Conservation (phyloP, 441 rosid genomes). For the Populus hybrid region DNA sequence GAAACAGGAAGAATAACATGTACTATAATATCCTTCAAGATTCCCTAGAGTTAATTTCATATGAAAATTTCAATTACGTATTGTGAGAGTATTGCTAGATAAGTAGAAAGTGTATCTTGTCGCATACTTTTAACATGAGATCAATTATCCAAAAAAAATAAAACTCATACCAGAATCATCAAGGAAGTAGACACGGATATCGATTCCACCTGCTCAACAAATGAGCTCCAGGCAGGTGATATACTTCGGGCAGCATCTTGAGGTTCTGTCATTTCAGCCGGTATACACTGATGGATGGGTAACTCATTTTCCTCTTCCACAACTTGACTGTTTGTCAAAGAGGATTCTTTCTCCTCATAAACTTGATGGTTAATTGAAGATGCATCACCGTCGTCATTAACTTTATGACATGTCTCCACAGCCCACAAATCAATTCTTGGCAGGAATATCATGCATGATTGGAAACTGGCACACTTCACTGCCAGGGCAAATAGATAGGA, state of each 20-base stretch:
- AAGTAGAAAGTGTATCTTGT: not conserved
- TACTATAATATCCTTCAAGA: not conserved
- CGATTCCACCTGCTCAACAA: slow-evolving; percentile 87
- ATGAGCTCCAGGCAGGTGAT: slow-evolving; percentile 82
- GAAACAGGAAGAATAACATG: not conserved
- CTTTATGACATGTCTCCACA: slow-evolving; percentile 44
- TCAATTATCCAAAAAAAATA: not conserved
- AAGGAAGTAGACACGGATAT: slow-evolving; percentile 69
- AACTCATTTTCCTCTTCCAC: slow-evolving; percentile 24
- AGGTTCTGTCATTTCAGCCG: slow-evolving; percentile 28
- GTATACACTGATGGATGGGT: slow-evolving; percentile 17
- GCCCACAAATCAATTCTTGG: slow-evolving; percentile 99
- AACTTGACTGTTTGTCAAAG: slow-evolving; percentile 22
- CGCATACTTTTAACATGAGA: not conserved
- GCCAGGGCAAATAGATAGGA: slow-evolving; percentile 34
- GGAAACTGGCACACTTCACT: slow-evolving; percentile 84
- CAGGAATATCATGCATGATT: slow-evolving; percentile 72
- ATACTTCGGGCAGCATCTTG: slow-evolving; percentile 31
- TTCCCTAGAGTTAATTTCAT: not conserved
- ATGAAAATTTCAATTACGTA: not conserved
- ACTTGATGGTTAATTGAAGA: slow-evolving; percentile 20
- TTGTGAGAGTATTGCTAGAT: not conserved
- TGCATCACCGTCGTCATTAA: slow-evolving; percentile 32
- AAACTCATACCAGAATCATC: slow-evolving; percentile 71
- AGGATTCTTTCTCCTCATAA: slow-evolving; percentile 29